Evolutionary conservation across 257 asterid species (phyloP).

Genomic region (Cynanchum wilfordii): DNA sequence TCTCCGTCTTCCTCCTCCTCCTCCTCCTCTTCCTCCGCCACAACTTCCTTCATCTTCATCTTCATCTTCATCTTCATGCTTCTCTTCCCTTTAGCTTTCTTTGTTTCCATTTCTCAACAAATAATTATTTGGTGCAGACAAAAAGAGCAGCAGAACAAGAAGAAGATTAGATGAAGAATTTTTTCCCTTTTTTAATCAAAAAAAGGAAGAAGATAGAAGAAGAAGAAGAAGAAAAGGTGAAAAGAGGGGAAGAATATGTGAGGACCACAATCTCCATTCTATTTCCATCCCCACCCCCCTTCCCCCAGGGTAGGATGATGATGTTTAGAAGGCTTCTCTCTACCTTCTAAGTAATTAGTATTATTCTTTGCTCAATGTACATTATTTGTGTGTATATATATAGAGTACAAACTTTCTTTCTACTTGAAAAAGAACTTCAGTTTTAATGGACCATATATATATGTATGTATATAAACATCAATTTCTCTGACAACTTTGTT

Average conservation of each 20-base stretch:
- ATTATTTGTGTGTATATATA: background rate
- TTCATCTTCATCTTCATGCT: conserved; percentile 25
- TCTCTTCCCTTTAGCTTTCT: conserved; percentile 54
- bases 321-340: background rate
- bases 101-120: conserved; percentile 47
- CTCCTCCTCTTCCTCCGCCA: conserved; percentile 25
- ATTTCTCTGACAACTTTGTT: background rate
- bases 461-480: background rate
- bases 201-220: conserved; percentile 17
- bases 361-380: conserved; percentile 15
- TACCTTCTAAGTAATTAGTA: background rate
- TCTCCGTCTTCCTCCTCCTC: conserved; percentile 34
- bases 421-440: conserved; percentile 2
- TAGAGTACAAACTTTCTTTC: background rate
- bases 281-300: background rate
- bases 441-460: conserved; percentile 8
- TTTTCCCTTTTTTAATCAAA: no score
- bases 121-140: conserved; percentile 13
- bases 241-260: conserved; percentile 36
- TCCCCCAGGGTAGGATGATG: conserved; percentile 6
- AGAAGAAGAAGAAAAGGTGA: conserved; percentile 28
- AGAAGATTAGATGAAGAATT: background rate
- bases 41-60: conserved; percentile 28
- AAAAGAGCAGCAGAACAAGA: conserved; percentile 30
- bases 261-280: conserved; percentile 74